Evolutionary conservation across 1,139 yeast species (phyloP), one percentile per base, ranked within the genome.

Genomic region (Debaryomycetaceae sp.): DNA sequence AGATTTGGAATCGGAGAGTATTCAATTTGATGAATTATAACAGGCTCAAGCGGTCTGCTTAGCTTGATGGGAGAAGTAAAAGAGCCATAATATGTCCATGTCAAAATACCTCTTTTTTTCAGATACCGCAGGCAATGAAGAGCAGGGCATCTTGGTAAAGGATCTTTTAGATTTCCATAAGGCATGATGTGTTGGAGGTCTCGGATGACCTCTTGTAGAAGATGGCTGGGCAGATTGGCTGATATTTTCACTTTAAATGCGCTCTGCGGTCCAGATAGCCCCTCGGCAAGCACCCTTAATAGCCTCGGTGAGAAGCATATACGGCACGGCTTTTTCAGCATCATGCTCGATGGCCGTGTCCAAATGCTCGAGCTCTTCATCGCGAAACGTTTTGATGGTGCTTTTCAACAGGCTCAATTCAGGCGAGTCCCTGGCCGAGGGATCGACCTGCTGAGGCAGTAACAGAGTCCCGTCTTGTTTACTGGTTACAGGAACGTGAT

Each of bases 251-350:
- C 27, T 8, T 23, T 40, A 85, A 4, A 83, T 56, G 37, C 94
- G 65, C 53, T 87, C 96, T 11, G 97, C 97, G 3, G 87, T 65
- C 79, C 81, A 79, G 30, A 90, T 85, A n/a, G 98, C 96, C 10
- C 73, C 79, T 44, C 69, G 70, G 47, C 96, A 87, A 4, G 87
- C 76, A 32, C 68, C 53, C 51, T 86, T 90, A 41, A 92, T 86
- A 7, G 78, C 75, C 49, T 87, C 97, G 0, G 97, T 90, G 31
- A 90, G 62, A 24, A 87, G 51, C 61, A 79, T 68, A 53, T 92
- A 90, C 2, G 98, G 98, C 28, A 83, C 83, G 2, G 99, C 98
- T 43, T 77, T 73, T 41, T 86, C 81, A 1, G 98, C 90, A 47
- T 90, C 97, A 46, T 87, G 70, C 39, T 81, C 79, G 23, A 92